These are phyloP conservation scores for Globisporangium rhizosaccharum DNA, from an alignment of 352 stramenopile species.

Conservation along the genomic window DNA sequence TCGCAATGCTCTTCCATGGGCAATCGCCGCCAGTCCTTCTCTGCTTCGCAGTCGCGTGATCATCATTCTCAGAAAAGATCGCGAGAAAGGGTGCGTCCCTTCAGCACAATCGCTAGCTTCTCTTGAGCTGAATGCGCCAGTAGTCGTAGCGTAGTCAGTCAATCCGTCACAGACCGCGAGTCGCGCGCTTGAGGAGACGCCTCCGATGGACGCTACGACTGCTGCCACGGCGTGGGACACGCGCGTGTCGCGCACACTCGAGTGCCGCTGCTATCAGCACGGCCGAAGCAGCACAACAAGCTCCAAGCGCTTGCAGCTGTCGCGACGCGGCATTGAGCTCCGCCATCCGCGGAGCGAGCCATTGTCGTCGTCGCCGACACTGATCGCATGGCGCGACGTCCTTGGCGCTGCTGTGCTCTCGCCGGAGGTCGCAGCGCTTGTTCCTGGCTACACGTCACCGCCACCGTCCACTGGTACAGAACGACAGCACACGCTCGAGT, in stretches of 20 bases:
- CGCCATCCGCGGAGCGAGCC: background rate
- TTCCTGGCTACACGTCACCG: constrained; percentile 17
- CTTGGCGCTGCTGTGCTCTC: constrained; percentile 35
- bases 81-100: no score
- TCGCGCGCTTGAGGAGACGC: background rate
- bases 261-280: constrained; percentile 8
- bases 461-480: background rate
- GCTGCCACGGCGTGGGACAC: background rate
- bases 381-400: constrained; percentile 41
- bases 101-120: no score
- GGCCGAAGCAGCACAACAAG: background rate
- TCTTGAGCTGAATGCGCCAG: no score
- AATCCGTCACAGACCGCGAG: no score
- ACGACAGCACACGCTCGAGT: constrained; percentile 21
- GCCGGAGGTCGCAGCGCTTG: constrained; percentile 11
- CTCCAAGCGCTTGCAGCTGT: constrained; percentile 2
- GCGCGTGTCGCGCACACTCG: constrained; percentile 1
- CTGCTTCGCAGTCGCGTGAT: no score
- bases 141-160: no score
- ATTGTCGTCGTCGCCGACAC: background rate
- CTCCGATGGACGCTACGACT: background rate
- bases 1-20: no score
- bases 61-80: no score
- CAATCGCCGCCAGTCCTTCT: no score
- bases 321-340: constrained; percentile 7